A percentile compares a stretch with the other conserved stretches of the same genome.
These are phyloP conservation scores for Cladosporium colombiae DNA, from an alignment of 2,329 filamentous ascomycete species.

Conservation along the genomic window DNA sequence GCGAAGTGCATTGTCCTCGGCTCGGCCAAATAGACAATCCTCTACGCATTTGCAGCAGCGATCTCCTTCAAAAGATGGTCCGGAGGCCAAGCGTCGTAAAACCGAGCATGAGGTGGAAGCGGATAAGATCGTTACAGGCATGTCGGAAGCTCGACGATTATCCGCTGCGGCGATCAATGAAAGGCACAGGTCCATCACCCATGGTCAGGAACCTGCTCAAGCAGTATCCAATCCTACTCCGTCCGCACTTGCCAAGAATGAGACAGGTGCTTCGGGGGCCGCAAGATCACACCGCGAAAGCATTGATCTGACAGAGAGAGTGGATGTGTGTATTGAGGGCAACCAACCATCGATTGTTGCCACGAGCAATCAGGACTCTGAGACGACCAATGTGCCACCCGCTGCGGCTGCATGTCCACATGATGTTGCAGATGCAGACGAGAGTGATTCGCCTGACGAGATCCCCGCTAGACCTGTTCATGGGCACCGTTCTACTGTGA, in stretches of 20 bases:
- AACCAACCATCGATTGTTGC: not conserved
- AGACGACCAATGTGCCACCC: no score
- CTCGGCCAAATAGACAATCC: not conserved
- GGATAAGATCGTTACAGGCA: not conserved
- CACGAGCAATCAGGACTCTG: no score
- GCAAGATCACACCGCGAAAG: not conserved
- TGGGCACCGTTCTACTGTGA: not conserved
- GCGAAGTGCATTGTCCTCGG: not conserved
- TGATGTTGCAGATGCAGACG: not conserved
- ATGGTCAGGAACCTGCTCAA: not conserved
- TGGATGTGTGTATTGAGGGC: not conserved
- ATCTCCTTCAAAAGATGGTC: not conserved
- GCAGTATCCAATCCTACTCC: not conserved
- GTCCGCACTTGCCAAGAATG: not conserved
- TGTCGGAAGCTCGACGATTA: conserved; percentile 1
- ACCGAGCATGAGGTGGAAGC: not conserved
- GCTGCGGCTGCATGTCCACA: not conserved
- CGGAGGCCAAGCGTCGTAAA: conserved; percentile 7
- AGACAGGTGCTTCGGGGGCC: not conserved
- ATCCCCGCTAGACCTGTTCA: not conserved
- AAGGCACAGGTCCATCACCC: not conserved
- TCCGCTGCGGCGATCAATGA: not conserved
- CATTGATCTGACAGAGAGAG: not conserved
- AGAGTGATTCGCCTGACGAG: not conserved
- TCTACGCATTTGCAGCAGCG: not conserved